These are phyloP conservation scores for Zoysia matrella DNA, from an alignment of 202 grass and related monocot genomes.

Conservation along the genomic window DNA sequence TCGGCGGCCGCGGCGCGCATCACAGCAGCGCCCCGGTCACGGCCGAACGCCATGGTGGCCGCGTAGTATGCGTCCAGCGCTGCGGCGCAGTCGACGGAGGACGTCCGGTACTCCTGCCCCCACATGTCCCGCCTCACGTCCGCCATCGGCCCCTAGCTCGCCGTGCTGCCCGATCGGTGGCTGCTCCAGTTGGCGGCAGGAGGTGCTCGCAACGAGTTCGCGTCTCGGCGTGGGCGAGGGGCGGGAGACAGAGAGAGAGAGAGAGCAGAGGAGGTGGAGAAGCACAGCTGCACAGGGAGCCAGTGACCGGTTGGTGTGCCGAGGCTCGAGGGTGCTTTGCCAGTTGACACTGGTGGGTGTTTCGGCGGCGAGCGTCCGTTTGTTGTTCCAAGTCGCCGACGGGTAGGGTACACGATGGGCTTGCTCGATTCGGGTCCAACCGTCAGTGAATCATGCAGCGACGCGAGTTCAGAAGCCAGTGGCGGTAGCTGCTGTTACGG, in stretches of 20 bases:
- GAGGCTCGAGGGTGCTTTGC: not conserved
- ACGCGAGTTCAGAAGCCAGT: not conserved
- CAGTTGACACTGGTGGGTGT: not conserved
- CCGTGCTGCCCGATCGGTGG: not conserved
- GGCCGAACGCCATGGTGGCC: slow-evolving; percentile 39
- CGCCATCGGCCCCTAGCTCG: not conserved
- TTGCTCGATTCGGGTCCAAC: not conserved
- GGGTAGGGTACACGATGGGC: not conserved
- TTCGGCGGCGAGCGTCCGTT: not conserved
- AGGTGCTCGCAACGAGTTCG: not conserved
- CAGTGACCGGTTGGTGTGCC: not conserved
- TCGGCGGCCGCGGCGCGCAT: slow-evolving; percentile 52
- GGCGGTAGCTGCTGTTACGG: not conserved
- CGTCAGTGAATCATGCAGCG: not conserved
- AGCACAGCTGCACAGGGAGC: too few relatives aligned
- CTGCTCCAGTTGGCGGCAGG: not conserved
- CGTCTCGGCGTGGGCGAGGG: not conserved
- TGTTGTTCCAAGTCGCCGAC: not conserved
- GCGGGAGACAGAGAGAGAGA: not conserved
- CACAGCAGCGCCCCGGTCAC: slow-evolving; percentile 2
- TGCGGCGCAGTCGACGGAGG: slow-evolving; percentile 58
- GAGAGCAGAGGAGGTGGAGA: not conserved
- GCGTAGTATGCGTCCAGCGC: slow-evolving; percentile 70
- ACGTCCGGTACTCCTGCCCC: slow-evolving; percentile 66
- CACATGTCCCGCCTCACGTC: slow-evolving; percentile 55